Evolutionary conservation across 1,284 basidiomycete species (phyloP).

Genomic region (Pterula multifida): DNA sequence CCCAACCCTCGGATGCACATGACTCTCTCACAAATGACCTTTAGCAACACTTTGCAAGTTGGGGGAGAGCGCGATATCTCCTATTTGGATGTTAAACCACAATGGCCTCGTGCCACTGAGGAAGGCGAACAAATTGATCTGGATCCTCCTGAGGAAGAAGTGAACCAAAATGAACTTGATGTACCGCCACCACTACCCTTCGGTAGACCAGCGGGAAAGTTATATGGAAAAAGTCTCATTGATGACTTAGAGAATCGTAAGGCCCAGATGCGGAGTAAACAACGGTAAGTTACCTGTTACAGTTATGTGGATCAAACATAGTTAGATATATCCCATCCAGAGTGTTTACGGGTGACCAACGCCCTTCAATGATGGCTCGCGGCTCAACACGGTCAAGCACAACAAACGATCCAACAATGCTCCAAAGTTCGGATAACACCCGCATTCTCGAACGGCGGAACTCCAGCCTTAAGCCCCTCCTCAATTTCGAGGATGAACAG

Average conservation of each 20-base stretch:
- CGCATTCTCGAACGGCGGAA: constrained; percentile 29
- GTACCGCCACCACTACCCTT: constrained; percentile 21
- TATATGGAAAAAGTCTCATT: constrained; percentile 70
- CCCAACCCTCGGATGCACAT: constrained; percentile 65
- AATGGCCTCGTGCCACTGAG: constrained; percentile 49
- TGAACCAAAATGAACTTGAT: constrained; percentile 21
- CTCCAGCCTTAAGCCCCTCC: constrained; percentile 45
- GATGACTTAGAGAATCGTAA: constrained; percentile 71
- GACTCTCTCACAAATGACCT: constrained; percentile 66
- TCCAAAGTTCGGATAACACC: constrained; percentile 29
- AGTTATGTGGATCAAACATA: constrained; percentile 4
- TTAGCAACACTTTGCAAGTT: constrained; percentile 60
- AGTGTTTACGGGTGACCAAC: constrained; percentile 61
- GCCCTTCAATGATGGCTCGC: constrained; percentile 78
- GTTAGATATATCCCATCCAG: constrained; percentile 23
- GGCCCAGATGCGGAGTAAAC: constrained; percentile 58
- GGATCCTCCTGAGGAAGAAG: constrained; percentile 27
- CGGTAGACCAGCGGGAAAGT: constrained; percentile 55
- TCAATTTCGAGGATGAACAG: constrained; percentile 45
- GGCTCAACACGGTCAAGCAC: constrained; percentile 44
- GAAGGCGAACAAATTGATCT: constrained; percentile 61
- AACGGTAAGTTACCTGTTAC: constrained; percentile 41
- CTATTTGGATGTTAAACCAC: constrained; percentile 44
- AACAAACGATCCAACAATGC: constrained; percentile 56
- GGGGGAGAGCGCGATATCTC: constrained; percentile 53